These are phyloP conservation scores for Pythium biforme DNA, from an alignment of 352 stramenopile genomes.

Conservation along the genomic window DNA sequence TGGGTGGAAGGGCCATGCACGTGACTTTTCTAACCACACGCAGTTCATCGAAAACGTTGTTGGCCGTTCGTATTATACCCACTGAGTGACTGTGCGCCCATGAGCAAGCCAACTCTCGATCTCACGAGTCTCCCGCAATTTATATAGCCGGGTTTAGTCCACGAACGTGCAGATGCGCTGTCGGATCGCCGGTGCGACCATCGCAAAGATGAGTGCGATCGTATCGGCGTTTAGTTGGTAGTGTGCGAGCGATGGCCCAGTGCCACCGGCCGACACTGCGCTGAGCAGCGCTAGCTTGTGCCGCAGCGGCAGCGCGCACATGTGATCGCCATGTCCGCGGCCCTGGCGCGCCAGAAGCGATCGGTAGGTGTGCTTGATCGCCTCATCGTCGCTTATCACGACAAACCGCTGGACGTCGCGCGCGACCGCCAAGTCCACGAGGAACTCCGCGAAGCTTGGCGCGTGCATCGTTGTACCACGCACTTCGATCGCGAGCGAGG, in stretches of 20 bases:
- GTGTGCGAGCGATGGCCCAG: neutral
- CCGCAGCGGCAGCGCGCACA: neutral
- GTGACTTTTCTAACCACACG: too few species aligned
- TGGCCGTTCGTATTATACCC: too few species aligned
- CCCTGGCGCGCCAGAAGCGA: neutral
- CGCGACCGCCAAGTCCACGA: neutral
- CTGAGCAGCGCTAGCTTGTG: neutral
- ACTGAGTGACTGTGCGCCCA: too few species aligned
- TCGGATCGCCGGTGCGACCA: neutral
- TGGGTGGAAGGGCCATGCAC: too few species aligned
- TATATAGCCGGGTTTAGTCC: too few species aligned
- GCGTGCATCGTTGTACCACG: neutral
- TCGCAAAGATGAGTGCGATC: neutral
- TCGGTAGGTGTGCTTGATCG: neutral
- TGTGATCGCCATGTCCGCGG: neutral
- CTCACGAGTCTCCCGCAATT: too few species aligned
- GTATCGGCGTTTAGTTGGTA: neutral
- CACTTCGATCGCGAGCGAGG: neutral
- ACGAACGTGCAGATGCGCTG: neutral
- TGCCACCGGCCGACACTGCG: neutral
- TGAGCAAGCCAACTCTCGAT: too few species aligned
- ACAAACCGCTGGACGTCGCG: constrained; percentile 1
- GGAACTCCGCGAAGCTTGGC: neutral
- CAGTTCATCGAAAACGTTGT: too few species aligned
- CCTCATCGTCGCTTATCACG: neutral